Base-by-base conservation (phyloP, 1,139 yeast species). In the Suhomyces atakaporum region DNA sequence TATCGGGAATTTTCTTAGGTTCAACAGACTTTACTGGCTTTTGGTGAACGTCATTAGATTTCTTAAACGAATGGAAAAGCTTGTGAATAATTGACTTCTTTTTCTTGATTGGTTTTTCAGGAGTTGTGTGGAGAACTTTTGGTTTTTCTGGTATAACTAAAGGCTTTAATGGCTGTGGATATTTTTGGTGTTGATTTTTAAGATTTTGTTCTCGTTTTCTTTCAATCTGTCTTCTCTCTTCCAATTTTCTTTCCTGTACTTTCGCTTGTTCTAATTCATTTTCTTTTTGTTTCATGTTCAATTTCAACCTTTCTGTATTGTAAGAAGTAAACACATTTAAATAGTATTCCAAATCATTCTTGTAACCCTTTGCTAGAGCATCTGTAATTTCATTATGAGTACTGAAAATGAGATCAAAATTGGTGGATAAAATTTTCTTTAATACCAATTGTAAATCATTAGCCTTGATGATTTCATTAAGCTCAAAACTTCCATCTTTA, bases 401-500 rank as follows among this genome's bases (percentile, higher is more conserved):
- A 31, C 49, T 51, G 46, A 54, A 58, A 31, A 54, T 50, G 27
- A 46, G 50, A 25, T 45, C 47, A 34, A 43, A 56, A 27, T 53
- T 54, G 4, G 50, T 44, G 3, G 55, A 45, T 7, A 66, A 39
- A 4, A 53, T 51, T 7, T 51, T 57, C 31, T 50, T 47, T 26
- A 68, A 45, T 7, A 47, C 47, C 4, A 34, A 26, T 19, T 50
- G 58, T 22, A 69, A 56, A 3, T 59, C 50, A 2, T 40, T 42
- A 2, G 53, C 49, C 1, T 42, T 29, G 7, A 65, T 49, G 7
- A 57, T 48, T 24, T 61, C 63, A 36, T 58, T 55, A 3, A 62
- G 41, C 13, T 53, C 54, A 12, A 56, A 50, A 10, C 48, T 47
- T 2, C 53, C 52, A 16, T 43, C 43, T 34, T 63, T 52, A 34